A percentile compares a stretch with the other conserved stretches of the same genome.
phyloP scores from a whole-genome alignment of 768 basidiomycete species.

The Mycena vulgaris region DNA sequence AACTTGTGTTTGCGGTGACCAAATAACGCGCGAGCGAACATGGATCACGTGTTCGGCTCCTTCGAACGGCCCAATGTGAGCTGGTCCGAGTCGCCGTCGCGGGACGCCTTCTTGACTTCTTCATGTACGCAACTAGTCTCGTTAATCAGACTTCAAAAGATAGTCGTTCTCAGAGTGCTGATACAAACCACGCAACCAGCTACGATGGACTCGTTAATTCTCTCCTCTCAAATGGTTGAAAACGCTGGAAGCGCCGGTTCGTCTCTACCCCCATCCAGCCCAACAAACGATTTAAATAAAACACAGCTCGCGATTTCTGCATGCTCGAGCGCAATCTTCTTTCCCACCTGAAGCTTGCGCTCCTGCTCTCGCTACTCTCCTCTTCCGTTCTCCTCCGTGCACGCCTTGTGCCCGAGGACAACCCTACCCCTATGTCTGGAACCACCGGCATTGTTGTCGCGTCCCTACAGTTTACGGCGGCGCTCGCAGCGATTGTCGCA shows the following conservation, averaged over 20 bases:
- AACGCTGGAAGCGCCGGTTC: constrained; percentile 27
- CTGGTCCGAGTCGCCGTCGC: no score
- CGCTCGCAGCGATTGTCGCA: constrained; percentile 67
- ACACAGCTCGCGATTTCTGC: constrained; percentile 78
- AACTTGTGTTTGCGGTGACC: neutral
- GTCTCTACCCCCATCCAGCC: neutral
- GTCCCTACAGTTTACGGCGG: constrained; percentile 66
- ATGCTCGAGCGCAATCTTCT: constrained; percentile 87
- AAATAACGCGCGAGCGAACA: no score
- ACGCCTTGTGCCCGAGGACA: constrained; percentile 66
- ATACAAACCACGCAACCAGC: no score
- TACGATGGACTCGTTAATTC: neutral
- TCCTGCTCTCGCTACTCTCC: constrained; percentile 74
- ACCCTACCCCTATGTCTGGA: constrained; percentile 42
- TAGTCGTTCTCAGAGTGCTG: no score
- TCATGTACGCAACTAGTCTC: no score
- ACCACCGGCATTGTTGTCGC: constrained; percentile 63
- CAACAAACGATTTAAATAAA: neutral
- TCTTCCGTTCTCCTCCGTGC: constrained; percentile 75
- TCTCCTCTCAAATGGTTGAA: constrained; percentile 8
- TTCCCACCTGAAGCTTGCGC: constrained; percentile 76
- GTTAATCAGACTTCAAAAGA: no score
- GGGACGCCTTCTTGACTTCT: no score
- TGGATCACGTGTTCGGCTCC: no score
- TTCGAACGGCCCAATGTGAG: no score